Base-by-base conservation (phyloP, 2,329 filamentous ascomycete genomes). In the Coniella vitis region DNA sequence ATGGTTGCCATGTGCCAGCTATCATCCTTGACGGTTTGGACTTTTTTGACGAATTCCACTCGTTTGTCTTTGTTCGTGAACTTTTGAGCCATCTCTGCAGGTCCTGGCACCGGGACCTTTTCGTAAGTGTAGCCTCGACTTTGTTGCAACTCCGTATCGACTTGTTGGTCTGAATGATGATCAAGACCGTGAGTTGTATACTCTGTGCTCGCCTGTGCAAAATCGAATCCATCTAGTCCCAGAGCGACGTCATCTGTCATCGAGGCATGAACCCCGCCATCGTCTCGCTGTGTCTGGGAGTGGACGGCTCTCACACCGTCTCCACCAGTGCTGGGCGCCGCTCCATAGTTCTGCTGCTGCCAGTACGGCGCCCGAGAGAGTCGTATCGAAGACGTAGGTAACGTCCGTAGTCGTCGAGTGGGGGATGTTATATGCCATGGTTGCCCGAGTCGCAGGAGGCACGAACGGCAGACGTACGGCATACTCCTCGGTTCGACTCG, bases 401-500 rank as follows among this genome's bases (percentile, higher is more conserved):
- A 25, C 39, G 19, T 16, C 4, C n/a, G 29, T 13, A 32, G 43
- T 43, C 32, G 45, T 40, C 25, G 25, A 29, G 25, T 29, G 25
- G 25, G 25, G 10, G 5, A 29, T 29, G 25, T 10, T 10, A 25
- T 17, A 35, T 40, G 52, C 43, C 49, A 47, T 52, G 46, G 36
- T 47, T 45, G 49, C 43, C 49, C 49, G 46, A 54, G 49, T 45
- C 49, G 49, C 43, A 52, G 47, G 25, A 50, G 47, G 46, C 45
- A 53, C 31, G 40, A 45, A 37, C 44, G 51, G 48, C 49, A 52
- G 46, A 41, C 49, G 52, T 48, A 38, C 48, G 51, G 51, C 51
- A 53, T 53, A 44, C 44, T 53, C 45, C 36, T 45, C 48, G 34
- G 40, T 21, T 36, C 25, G 40, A 35, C 44, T 48, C 36, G 39